Conservation (phyloP, 2,329 filamentous ascomycete species). For the Chrysoporthe deuterocubensis region DNA sequence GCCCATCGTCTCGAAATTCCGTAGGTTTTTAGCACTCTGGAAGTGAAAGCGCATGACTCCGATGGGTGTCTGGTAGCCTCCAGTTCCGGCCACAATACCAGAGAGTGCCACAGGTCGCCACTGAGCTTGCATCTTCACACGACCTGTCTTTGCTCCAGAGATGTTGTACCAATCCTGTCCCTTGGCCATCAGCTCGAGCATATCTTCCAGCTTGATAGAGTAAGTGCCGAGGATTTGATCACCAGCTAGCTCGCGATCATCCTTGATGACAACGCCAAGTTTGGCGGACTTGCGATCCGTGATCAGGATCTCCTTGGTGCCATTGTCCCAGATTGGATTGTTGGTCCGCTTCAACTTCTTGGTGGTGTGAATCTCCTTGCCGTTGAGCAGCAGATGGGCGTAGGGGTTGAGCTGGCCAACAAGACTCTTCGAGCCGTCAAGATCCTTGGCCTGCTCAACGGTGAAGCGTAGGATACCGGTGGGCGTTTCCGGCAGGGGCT, state of each 20-base stretch:
- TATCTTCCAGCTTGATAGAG: slow-evolving; percentile 92
- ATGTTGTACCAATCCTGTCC: slow-evolving; percentile 97
- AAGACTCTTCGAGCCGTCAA: slow-evolving; percentile 90
- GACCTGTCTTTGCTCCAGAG: slow-evolving; percentile 77
- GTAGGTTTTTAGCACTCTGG: slow-evolving; percentile 77
- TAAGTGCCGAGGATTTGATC: slow-evolving; percentile 90
- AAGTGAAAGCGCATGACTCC: slow-evolving; percentile 96
- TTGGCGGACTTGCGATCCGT: slow-evolving; percentile 91
- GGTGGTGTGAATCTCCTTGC: slow-evolving; percentile 86
- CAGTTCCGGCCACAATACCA: slow-evolving; percentile 75
- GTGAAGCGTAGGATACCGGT: slow-evolving; percentile 94
- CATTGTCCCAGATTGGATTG: slow-evolving; percentile 94
- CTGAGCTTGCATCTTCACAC: slow-evolving; percentile 86
- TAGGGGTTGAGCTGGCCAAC: slow-evolving; percentile 93
- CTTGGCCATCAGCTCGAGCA: slow-evolving; percentile 87
- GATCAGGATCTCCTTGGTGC: slow-evolving; percentile 91
- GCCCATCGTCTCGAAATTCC: slow-evolving; percentile 92
- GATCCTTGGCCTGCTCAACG: slow-evolving; percentile 93
- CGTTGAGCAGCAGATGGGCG: slow-evolving; percentile 84
- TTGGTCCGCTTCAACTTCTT: slow-evolving; percentile 96
- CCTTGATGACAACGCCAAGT: slow-evolving; percentile 90
- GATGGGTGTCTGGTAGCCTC: slow-evolving; percentile 90
- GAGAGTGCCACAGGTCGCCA: slow-evolving; percentile 94
- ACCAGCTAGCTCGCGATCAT: slow-evolving; percentile 82
- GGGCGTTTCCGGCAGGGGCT: slow-evolving; percentile 84